Conservation (phyloP, 2,329 filamentous ascomycete genomes). For the Corynespora cassiicola region DNA sequence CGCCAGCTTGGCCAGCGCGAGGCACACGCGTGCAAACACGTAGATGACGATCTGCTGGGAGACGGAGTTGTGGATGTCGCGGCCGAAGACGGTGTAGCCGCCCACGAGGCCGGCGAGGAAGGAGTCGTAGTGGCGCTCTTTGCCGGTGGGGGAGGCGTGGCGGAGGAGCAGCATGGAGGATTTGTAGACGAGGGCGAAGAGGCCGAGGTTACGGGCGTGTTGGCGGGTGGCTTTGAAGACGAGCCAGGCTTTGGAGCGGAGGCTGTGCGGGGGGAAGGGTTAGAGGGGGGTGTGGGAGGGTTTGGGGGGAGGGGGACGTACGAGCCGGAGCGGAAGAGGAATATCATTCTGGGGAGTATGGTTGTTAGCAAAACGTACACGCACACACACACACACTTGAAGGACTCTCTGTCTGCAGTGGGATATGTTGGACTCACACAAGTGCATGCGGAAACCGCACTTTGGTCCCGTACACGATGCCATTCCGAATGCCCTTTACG, state of each 20-base stretch:
- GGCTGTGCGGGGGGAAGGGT: slow-evolving; percentile 36
- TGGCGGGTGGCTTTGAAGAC: slow-evolving; percentile 86
- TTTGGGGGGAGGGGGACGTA: slow-evolving; percentile 53
- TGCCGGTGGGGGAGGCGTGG: slow-evolving; percentile 56
- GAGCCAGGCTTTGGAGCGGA: slow-evolving; percentile 78
- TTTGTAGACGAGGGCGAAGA: slow-evolving; percentile 93
- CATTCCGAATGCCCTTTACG: slow-evolving; percentile 94
- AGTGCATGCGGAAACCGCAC: slow-evolving; percentile 97
- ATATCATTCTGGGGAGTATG: slow-evolving; percentile 76
- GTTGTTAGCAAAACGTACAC: slow-evolving; percentile 13
- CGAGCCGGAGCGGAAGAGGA: slow-evolving; percentile 92
- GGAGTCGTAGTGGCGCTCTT: slow-evolving; percentile 76
- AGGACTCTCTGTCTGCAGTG: neutral
- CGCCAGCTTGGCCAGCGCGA: slow-evolving; percentile 83
- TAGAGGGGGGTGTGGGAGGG: slow-evolving; percentile 1
- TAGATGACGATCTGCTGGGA: slow-evolving; percentile 99
- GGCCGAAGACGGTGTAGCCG: slow-evolving; percentile 92
- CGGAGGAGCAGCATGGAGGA: slow-evolving; percentile 77
- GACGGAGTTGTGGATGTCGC: slow-evolving; percentile 76
- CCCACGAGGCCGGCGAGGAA: slow-evolving; percentile 88
- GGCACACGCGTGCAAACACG: slow-evolving; percentile 88
- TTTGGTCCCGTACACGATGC: slow-evolving; percentile 94
- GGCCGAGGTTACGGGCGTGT: slow-evolving; percentile 89
- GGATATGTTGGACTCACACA: slow-evolving; percentile 61
- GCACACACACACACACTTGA: too few relatives aligned